These are phyloP conservation scores for Calonectria montana DNA, from an alignment of 2,329 filamentous ascomycete genomes.

Conservation along the genomic window DNA sequence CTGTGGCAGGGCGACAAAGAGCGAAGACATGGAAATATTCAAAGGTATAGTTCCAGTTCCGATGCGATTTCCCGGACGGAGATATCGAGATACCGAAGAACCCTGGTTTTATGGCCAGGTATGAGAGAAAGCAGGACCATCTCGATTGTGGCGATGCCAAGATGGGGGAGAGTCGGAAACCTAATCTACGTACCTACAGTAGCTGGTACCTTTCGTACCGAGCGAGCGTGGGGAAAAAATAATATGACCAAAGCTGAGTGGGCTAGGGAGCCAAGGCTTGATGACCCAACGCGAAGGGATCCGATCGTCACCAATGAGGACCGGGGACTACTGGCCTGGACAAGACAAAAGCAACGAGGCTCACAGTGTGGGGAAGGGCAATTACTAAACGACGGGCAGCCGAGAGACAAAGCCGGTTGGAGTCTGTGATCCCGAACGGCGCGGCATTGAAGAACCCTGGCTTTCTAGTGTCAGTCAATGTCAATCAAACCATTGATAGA, in stretches of 20 bases:
- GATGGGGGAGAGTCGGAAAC: conserved; percentile 30
- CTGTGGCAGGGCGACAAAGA: conserved; percentile 10
- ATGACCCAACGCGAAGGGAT: conserved; percentile 14
- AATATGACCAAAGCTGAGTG: conserved; percentile 2
- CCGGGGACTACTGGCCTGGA: conserved; percentile 2
- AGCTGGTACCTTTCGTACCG: conserved; percentile 19
- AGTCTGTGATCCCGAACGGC: neutral
- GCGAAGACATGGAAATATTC: conserved; percentile 57
- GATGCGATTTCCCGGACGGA: conserved; percentile 68
- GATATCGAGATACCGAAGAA: conserved; percentile 55
- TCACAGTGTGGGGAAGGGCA: conserved; percentile 20
- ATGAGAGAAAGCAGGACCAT: conserved; percentile 38
- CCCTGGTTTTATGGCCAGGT: conserved; percentile 57
- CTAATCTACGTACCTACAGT: conserved; percentile 32
- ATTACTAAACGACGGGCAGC: neutral
- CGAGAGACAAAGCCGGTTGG: conserved; percentile 6
- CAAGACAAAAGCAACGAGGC: conserved; percentile 20
- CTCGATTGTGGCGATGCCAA: conserved; percentile 42
- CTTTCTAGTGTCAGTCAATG: neutral
- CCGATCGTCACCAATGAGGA: conserved; percentile 27
- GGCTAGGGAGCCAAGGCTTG: conserved; percentile 12
- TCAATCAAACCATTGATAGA: neutral
- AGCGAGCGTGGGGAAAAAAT: conserved; percentile 20
- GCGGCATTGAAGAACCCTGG: neutral
- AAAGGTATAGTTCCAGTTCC: conserved; percentile 69